phyloP scores from a whole-genome alignment of 306 rosid genomes.

The Gleditsia sinensis region DNA sequence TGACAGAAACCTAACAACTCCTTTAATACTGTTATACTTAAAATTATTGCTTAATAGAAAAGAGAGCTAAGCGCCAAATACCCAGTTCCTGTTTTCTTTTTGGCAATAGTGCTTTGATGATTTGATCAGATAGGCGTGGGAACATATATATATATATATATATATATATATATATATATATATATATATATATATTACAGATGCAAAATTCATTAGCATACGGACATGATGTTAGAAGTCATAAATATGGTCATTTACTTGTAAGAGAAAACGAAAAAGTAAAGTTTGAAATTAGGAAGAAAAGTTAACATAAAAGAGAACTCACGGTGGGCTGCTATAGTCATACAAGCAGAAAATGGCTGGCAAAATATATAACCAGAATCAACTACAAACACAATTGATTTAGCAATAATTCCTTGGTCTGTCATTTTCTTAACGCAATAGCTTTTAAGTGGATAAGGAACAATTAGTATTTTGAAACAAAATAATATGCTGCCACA shows the following conservation, averaged over 20 bases:
- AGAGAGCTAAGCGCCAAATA: neutral
- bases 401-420: neutral
- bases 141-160: too few relatives aligned
- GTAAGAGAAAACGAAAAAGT: too few relatives aligned
- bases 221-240: conserved; percentile 20
- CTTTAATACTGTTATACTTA: neutral
- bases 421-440: neutral
- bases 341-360: neutral
- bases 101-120: neutral
- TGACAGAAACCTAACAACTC: conserved; percentile 11
- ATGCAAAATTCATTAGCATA: conserved; percentile 12
- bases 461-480: neutral
- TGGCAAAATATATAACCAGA: neutral
- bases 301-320: neutral
- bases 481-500: conserved; percentile 11
- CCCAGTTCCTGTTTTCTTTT: neutral
- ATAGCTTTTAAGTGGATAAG: neutral
- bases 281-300: neutral
- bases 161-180: too few relatives aligned
- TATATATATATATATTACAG: neutral
- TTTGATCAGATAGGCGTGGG: conserved; percentile 4
- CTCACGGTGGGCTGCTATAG: neutral
- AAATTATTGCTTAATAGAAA: neutral
- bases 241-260: conserved; percentile 11
- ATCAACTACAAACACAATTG: neutral